Evolutionary conservation across 2,329 filamentous ascomycete genomes (phyloP).

Genomic region (Aspergillus arachidicola): DNA sequence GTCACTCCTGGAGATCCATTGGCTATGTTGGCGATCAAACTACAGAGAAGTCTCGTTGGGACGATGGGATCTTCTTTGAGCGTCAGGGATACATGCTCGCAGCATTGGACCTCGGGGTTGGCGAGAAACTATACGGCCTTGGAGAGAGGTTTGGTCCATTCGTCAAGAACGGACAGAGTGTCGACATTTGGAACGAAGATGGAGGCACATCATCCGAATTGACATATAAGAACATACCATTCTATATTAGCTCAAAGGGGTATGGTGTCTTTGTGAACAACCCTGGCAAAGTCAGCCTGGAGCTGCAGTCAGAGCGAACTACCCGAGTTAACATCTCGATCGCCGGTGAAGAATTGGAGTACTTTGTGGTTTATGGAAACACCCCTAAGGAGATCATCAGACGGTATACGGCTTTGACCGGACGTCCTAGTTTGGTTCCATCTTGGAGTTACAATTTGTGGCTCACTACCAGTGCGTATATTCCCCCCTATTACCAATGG

Average conservation of each 20-base stretch:
- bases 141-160: slow-evolving; percentile 77
- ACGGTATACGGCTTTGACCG: slow-evolving; percentile 69
- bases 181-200: slow-evolving; percentile 66
- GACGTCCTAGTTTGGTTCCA: slow-evolving; percentile 65
- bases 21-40: slow-evolving; percentile 40
- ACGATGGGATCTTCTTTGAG: slow-evolving; percentile 42
- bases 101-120: slow-evolving; percentile 45
- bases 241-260: slow-evolving; percentile 59
- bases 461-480: slow-evolving; percentile 62
- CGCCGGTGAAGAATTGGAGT: slow-evolving; percentile 69
- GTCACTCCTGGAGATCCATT: slow-evolving; percentile 44
- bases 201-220: slow-evolving; percentile 47
- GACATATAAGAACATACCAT: slow-evolving; percentile 46
- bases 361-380: slow-evolving; percentile 72
- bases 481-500: neutral
- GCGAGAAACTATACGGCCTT: slow-evolving; percentile 72
- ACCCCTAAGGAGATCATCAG: slow-evolving; percentile 71
- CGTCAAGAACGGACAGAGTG: slow-evolving; percentile 72
- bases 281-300: slow-evolving; percentile 69
- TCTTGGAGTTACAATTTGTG: slow-evolving; percentile 76
- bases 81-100: slow-evolving; percentile 44
- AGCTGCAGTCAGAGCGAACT: slow-evolving; percentile 74
- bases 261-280: slow-evolving; percentile 78
- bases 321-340: slow-evolving; percentile 71
- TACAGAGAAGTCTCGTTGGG: slow-evolving; percentile 32